Base-by-base conservation (phyloP, 495 filamentous ascomycete genomes). In the Penicillium riverlandense region DNA sequence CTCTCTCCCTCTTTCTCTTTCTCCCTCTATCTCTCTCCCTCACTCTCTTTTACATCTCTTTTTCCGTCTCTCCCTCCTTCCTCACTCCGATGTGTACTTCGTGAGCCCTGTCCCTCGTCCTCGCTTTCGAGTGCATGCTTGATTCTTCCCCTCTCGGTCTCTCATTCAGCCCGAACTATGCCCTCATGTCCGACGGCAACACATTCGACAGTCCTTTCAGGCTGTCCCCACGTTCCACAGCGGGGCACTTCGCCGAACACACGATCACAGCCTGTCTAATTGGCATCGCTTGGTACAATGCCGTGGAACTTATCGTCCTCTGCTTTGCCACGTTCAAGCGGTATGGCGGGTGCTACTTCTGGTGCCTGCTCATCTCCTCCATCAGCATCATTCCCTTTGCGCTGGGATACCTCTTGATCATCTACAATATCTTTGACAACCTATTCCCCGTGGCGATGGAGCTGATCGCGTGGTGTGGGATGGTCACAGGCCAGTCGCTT, bases 401-500 rank as follows among this genome's bases (percentile, higher is more conserved):
- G 8, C 43, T 80, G 16, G 80, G 76, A 22, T 78, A 77, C 39
- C 45, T 68, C 49, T 55, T 83, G 30, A 62, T 79, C 44, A 75
- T 76, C 45, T 77, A 71, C 52, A 34, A 56, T 29, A 47, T 66
- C 40, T 55, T 53, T 31, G 51, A 48, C 35, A 66, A 53, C 15
- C 22, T 45, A 29, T 58, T 65, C 52, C 40, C 64, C 0, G 55
- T 69, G 10, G 59, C 61, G 8, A 54, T 76, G 35, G 53, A 67
- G 38, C 58, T 66, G 33, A 43, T 76, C 15, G 78, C 78, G 9
- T 84, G 79, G 80, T 61, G 63, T 6, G 46, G 54, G 31, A 80
- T 82, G 77, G 75, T 84, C 0, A 78, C 77, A 0, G 79, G 78
- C 29, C 79, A 82, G 57, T 78, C 77, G 11, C 54, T 83, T 14